A percentile compares a stretch with the other conserved stretches of the same genome.
Conservation (phyloP, 2,329 filamentous ascomycete species). For the Emergomyces orientalis region DNA sequence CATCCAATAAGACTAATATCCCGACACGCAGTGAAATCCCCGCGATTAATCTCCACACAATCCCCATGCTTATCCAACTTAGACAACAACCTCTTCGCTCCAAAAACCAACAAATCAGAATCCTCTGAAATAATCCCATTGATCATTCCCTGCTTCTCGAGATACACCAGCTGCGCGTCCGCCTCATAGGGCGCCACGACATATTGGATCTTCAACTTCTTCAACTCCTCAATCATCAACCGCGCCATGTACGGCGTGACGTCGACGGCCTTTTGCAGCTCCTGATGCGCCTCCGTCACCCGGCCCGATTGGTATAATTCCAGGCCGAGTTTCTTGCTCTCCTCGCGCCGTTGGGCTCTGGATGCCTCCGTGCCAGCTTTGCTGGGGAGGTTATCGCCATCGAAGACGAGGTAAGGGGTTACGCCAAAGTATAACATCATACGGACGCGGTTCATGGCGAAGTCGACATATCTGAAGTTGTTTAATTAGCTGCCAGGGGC, state of each 20-base stretch:
- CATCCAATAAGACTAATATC: constrained; percentile 85
- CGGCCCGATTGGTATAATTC: constrained; percentile 77
- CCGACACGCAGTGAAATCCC: constrained; percentile 77
- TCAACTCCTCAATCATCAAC: constrained; percentile 82
- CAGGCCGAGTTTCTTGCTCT: constrained; percentile 64
- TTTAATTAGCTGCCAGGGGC: background rate
- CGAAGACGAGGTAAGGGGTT: constrained; percentile 91
- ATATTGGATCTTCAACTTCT: constrained; percentile 68
- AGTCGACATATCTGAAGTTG: constrained; percentile 69
- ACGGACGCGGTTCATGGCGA: constrained; percentile 76
- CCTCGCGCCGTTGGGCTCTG: constrained; percentile 63
- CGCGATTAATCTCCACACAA: constrained; percentile 82
- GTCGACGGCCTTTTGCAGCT: constrained; percentile 92
- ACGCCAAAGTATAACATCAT: constrained; percentile 93
- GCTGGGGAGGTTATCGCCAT: constrained; percentile 89
- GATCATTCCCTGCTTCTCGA: constrained; percentile 77
- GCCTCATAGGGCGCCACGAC: constrained; percentile 96
- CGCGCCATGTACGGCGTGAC: constrained; percentile 94
- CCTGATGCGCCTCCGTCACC: constrained; percentile 65
- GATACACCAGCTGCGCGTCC: constrained; percentile 90
- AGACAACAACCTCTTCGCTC: constrained; percentile 78
- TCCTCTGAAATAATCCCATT: constrained; percentile 90
- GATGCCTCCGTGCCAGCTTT: constrained; percentile 80
- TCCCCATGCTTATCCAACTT: constrained; percentile 92
- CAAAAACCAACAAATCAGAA: constrained; percentile 91